Conservation (phyloP, 2,329 filamentous ascomycete genomes). For the Hirsutella thompsonii region DNA sequence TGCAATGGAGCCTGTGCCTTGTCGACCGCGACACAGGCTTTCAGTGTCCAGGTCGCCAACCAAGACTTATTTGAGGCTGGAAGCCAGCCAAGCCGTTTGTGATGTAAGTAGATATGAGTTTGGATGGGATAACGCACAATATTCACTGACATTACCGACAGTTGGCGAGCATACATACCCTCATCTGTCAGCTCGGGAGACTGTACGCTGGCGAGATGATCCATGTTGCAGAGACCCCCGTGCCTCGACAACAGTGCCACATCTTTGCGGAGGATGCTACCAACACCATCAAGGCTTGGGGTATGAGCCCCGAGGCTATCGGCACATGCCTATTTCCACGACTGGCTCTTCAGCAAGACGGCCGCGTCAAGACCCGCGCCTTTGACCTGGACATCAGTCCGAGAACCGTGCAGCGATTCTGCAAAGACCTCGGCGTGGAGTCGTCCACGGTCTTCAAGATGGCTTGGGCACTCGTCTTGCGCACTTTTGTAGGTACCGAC, state of each 20-base stretch:
- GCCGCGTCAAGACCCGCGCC: neutral
- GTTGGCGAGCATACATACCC: slow-evolving; percentile 26
- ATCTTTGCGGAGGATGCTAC: slow-evolving; percentile 6
- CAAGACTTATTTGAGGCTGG: slow-evolving; percentile 34
- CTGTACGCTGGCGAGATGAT: slow-evolving; percentile 27
- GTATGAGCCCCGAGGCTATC: neutral
- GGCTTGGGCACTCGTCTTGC: neutral
- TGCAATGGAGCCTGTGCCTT: slow-evolving; percentile 20
- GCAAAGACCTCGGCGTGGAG: neutral
- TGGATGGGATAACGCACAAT: neutral
- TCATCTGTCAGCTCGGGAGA: slow-evolving; percentile 33
- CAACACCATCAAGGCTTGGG: neutral
- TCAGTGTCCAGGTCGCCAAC: slow-evolving; percentile 32
- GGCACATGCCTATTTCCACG: neutral
- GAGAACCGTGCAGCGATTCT: neutral
- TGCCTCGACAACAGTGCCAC: slow-evolving; percentile 14
- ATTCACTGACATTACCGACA: neutral
- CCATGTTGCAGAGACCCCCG: slow-evolving; percentile 8
- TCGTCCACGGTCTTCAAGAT: neutral
- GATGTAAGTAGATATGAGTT: slow-evolving; percentile 19
- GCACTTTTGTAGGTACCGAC: neutral
- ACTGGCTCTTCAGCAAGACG: neutral
- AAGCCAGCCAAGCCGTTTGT: slow-evolving; percentile 37
- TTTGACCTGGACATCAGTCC: neutral
- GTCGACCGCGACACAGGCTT: slow-evolving; percentile 34